phyloP scores from a whole-genome alignment of 2,329 filamentous ascomycete genomes.

The Neonectria ditissima region DNA sequence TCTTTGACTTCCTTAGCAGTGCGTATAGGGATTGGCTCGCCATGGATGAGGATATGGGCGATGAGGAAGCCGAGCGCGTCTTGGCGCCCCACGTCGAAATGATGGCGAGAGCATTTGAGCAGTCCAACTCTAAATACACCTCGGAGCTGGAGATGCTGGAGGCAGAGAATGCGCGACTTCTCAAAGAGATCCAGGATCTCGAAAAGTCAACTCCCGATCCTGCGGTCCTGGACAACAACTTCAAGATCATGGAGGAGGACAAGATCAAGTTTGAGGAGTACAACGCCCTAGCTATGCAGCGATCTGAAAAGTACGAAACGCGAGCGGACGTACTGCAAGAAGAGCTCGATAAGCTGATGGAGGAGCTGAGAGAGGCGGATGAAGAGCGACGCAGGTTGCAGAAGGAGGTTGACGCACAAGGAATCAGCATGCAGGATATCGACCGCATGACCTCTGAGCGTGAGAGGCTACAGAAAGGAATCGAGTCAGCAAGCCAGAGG shows the following conservation, averaged over 20 bases:
- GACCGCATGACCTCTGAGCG: constrained; percentile 98
- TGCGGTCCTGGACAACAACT: constrained; percentile 85
- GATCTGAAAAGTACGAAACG: constrained; percentile 88
- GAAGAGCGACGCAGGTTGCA: constrained; percentile 85
- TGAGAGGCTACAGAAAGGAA: constrained; percentile 89
- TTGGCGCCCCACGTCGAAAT: constrained; percentile 85
- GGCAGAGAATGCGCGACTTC: constrained; percentile 82
- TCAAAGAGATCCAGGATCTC: constrained; percentile 88
- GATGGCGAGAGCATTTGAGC: constrained; percentile 91
- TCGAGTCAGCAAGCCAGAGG: constrained; percentile 79
- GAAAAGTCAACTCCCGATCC: constrained; percentile 89
- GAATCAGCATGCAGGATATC: constrained; percentile 97
- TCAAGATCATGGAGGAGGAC: constrained; percentile 94
- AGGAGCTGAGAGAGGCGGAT: constrained; percentile 83
- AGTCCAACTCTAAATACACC: constrained; percentile 84
- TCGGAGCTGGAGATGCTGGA: constrained; percentile 89
- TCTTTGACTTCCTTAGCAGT: constrained; percentile 89
- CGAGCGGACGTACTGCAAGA: constrained; percentile 86
- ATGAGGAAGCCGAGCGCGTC: constrained; percentile 83
- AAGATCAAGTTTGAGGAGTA: constrained; percentile 96
- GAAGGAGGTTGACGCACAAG: constrained; percentile 88
- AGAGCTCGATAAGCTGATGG: constrained; percentile 82
- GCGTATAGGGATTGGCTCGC: constrained; percentile 95
- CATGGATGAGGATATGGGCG: constrained; percentile 88
- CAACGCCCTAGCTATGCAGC: constrained; percentile 84